phyloP scores from a whole-genome alignment of 108 stramenopile species.

The Skeletonema grethae region DNA sequence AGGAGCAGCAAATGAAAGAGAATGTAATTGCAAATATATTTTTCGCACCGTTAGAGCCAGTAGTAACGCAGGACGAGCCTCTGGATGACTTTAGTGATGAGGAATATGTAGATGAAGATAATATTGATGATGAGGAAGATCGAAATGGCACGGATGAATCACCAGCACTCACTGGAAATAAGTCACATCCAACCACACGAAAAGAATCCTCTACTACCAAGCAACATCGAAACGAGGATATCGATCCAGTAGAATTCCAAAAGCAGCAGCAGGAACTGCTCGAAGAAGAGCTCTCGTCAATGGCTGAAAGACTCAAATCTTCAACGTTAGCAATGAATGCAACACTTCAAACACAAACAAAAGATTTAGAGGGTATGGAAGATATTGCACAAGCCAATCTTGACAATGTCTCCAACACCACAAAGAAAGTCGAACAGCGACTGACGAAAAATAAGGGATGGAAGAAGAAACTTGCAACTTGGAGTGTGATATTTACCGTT shows the following conservation, averaged over 20 bases:
- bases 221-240: constrained; percentile 6
- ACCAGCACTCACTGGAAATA: background rate
- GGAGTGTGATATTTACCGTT: constrained; percentile 43
- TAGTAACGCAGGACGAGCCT: background rate
- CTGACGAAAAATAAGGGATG: constrained; percentile 41
- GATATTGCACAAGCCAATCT: constrained; percentile 67
- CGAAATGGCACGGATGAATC: background rate
- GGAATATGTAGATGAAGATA: background rate
- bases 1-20: constrained; percentile 11
- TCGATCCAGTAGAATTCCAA: constrained; percentile 62
- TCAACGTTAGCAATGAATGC: constrained; percentile 67
- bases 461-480: constrained; percentile 42
- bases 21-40: constrained; percentile 44
- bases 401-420: constrained; percentile 53
- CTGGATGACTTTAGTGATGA: constrained; percentile 10
- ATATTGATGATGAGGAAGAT: background rate
- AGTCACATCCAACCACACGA: constrained; percentile 6
- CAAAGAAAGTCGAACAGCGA: constrained; percentile 59
- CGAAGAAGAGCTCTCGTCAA: constrained; percentile 68
- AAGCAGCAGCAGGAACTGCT: constrained; percentile 77
- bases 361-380: constrained; percentile 66
- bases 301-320: constrained; percentile 71
- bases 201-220: background rate
- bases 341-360: constrained; percentile 64
- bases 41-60: constrained; percentile 24